Evolutionary conservation across 495 filamentous ascomycete species (phyloP).

Genomic region (Tuber microsphaerosporum): DNA sequence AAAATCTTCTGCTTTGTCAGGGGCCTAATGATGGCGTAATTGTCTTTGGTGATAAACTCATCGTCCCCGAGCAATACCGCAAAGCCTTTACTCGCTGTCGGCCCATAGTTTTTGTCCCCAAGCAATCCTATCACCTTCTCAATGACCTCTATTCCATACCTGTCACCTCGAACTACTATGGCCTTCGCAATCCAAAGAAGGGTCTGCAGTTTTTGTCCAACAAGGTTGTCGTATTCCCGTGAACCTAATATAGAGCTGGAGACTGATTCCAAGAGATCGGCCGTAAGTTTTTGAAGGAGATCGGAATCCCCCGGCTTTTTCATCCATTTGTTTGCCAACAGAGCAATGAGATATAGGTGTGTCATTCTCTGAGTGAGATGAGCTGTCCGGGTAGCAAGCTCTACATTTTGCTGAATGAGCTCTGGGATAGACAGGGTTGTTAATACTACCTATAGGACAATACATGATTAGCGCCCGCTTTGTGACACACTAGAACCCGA

Average conservation of each 20-base stretch:
- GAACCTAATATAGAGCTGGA: neutral
- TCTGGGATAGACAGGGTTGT: slow-evolving; percentile 17
- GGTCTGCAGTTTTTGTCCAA: slow-evolving; percentile 39
- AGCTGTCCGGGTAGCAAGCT: slow-evolving; percentile 18
- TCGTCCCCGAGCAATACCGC: slow-evolving; percentile 56
- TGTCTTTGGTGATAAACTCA: slow-evolving; percentile 57
- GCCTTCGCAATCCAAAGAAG: slow-evolving; percentile 55
- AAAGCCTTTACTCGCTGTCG: slow-evolving; percentile 53
- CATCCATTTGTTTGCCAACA: slow-evolving; percentile 60
- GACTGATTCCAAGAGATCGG: slow-evolving; percentile 13
- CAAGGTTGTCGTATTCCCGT: slow-evolving; percentile 2
- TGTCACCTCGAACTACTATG: slow-evolving; percentile 47
- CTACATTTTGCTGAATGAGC: slow-evolving; percentile 24
- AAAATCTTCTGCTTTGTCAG: slow-evolving; percentile 62
- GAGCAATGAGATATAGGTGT: slow-evolving; percentile 54
- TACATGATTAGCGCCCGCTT: neutral
- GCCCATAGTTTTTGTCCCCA: slow-evolving; percentile 47
- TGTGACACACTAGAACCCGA: neutral
- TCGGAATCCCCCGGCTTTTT: slow-evolving; percentile 24
- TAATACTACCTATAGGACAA: slow-evolving; percentile 8
- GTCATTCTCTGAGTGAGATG: slow-evolving; percentile 44
- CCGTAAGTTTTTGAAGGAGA: slow-evolving; percentile 19
- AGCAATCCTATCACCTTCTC: slow-evolving; percentile 53
- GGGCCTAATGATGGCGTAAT: slow-evolving; percentile 59
- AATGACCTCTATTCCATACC: slow-evolving; percentile 47